Conservation (phyloP, 345 rosid genomes). For the Bruguiera parviflora region DNA sequence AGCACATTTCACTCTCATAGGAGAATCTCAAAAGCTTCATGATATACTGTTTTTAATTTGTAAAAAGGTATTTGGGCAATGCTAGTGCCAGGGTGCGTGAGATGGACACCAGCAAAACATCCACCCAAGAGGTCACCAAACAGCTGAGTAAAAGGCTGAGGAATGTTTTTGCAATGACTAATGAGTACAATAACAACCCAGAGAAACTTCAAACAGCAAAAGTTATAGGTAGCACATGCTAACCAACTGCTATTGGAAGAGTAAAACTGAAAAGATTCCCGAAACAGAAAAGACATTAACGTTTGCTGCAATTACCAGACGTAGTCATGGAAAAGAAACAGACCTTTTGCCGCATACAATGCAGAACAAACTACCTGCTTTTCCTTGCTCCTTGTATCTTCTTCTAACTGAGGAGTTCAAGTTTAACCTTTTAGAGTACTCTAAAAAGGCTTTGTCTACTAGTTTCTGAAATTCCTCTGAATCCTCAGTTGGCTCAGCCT, state of each 20-base stretch:
- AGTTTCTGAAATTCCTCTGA: conserved; percentile 54
- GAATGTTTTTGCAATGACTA: background rate
- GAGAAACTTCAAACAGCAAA: background rate
- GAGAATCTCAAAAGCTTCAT: background rate
- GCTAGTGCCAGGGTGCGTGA: background rate
- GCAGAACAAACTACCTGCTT: conserved; percentile 70
- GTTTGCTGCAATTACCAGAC: conserved; percentile 21
- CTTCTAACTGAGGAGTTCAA: conserved; percentile 39
- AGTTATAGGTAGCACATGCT: background rate
- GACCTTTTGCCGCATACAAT: conserved; percentile 65
- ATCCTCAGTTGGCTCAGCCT: conserved; percentile 43
- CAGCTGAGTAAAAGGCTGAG: too few relatives aligned
- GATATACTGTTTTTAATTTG: background rate
- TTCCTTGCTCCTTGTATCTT: conserved; percentile 67
- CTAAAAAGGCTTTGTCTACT: conserved; percentile 53
- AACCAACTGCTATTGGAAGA: conserved; percentile 4
- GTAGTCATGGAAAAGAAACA: conserved; percentile 40
- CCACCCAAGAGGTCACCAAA: background rate
- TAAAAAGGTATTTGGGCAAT: background rate
- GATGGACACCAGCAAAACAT: conserved; percentile 1
- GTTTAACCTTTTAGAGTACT: conserved; percentile 49
- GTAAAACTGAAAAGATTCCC: conserved; percentile 21
- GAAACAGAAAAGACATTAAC: conserved; percentile 22
- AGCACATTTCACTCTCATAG: background rate
- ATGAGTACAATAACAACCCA: background rate